phyloP scores from a whole-genome alignment of 257 asterid genomes.

The Solanum tacnaense region DNA sequence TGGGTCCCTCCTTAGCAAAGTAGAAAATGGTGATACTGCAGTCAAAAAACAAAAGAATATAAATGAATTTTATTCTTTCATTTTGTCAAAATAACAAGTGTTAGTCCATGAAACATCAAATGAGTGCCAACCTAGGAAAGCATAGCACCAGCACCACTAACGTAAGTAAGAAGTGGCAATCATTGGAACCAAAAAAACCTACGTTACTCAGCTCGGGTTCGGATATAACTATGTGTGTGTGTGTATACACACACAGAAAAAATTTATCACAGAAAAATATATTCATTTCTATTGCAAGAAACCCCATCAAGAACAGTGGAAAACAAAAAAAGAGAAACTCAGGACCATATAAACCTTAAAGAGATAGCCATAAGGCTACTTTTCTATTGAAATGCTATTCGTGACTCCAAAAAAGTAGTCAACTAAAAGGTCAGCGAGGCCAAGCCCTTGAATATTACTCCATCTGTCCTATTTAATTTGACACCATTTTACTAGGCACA shows the following conservation, averaged over 20 bases:
- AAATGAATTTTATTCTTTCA: not conserved
- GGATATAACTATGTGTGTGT: not conserved
- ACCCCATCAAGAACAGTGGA: not conserved
- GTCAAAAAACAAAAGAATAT: conserved; percentile 5
- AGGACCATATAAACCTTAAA: not conserved
- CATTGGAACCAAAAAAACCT: not conserved
- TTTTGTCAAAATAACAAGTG: not conserved
- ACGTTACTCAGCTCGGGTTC: not conserved
- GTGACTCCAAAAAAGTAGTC: not conserved
- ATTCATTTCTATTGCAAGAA: not conserved
- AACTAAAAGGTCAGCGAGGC: not conserved
- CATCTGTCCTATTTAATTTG: not conserved
- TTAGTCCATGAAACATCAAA: not conserved
- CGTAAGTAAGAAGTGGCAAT: not conserved
- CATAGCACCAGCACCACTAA: not conserved
- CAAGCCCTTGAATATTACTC: not conserved
- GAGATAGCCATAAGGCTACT: not conserved
- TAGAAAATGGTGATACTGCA: conserved; percentile 71
- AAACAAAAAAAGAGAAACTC: not conserved
- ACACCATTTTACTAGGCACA: not conserved
- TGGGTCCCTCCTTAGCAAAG: conserved; percentile 70
- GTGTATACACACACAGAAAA: not conserved
- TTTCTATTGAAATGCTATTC: not conserved
- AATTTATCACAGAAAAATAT: not conserved
- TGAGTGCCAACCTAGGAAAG: not conserved